Conservation (phyloP, 371 early-diverging fungal species). For the Mortierella sp. region DNA sequence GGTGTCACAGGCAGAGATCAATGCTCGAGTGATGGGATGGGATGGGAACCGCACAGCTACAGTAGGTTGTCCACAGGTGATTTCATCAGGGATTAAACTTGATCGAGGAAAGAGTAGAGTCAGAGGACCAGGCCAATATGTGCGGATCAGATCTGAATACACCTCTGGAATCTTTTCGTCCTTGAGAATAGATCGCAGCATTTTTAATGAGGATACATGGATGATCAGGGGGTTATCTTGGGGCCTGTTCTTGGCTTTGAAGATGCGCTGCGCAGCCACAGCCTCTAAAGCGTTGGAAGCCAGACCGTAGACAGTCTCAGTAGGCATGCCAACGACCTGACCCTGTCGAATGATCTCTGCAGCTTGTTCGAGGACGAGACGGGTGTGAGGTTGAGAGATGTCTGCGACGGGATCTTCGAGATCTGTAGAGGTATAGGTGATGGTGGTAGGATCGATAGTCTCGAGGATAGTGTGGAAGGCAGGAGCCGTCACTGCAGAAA, state of each 20-base stretch:
- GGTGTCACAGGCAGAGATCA: conserved; percentile 89
- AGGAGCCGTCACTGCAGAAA: neutral
- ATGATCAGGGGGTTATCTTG: conserved; percentile 99
- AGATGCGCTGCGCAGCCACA: conserved; percentile 87
- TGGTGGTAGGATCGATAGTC: conserved; percentile 43
- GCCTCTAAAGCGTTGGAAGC: conserved; percentile 91
- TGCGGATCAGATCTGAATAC: conserved; percentile 75
- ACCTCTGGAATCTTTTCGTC: conserved; percentile 69
- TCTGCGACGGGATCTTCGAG: conserved; percentile 43
- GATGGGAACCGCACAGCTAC: conserved; percentile 97
- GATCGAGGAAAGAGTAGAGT: conserved; percentile 93
- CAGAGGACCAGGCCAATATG: conserved; percentile 98
- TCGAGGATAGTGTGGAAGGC: conserved; percentile 47
- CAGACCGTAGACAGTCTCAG: conserved; percentile 99
- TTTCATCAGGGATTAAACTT: conserved; percentile 73
- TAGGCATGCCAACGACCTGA: conserved; percentile 95
- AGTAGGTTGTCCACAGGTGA: conserved; percentile 91
- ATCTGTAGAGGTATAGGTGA: conserved; percentile 37
- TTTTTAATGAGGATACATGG: conserved; percentile 92
- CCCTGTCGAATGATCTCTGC: conserved; percentile 60
- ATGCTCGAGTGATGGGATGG: conserved; percentile 90
- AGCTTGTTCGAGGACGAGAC: conserved; percentile 60
- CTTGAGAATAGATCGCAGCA: conserved; percentile 84
- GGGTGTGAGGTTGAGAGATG: conserved; percentile 40
- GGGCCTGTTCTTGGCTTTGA: conserved; percentile 94